Percentiles rank a stretch among this genome's conserved stretches.
Conservation (phyloP, 768 basidiomycete species). For the Lyophyllum semitale region DNA sequence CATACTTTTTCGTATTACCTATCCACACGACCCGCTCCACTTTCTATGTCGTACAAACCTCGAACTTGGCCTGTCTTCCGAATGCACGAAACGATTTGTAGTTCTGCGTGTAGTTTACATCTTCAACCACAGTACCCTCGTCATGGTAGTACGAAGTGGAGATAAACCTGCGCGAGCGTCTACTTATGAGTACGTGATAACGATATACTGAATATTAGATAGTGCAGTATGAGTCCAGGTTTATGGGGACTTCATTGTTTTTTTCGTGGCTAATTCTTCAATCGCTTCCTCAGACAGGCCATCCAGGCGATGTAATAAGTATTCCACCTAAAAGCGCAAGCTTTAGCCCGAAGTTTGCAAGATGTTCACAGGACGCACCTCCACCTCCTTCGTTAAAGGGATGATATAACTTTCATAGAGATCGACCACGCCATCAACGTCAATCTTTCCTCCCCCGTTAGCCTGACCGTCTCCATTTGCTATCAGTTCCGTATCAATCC, state of each 20-base stretch:
- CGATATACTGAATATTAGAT: neutral
- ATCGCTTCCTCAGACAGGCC: slow-evolving; percentile 83
- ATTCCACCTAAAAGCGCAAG: slow-evolving; percentile 74
- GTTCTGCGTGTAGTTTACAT: too few relatives aligned
- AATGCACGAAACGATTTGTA: too few relatives aligned
- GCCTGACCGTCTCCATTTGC: slow-evolving; percentile 21
- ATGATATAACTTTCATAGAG: slow-evolving; percentile 96
- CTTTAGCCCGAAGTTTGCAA: neutral
- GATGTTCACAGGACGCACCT: slow-evolving; percentile 57
- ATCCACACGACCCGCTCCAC: too few relatives aligned
- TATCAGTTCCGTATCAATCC: slow-evolving; percentile 52
- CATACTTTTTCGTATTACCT: too few relatives aligned
- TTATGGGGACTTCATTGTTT: neutral
- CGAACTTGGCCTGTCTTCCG: too few relatives aligned
- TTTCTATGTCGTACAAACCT: too few relatives aligned
- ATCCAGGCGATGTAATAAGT: slow-evolving; percentile 87
- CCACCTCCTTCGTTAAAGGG: slow-evolving; percentile 96
- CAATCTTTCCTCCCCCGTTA: slow-evolving; percentile 66
- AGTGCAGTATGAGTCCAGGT: neutral
- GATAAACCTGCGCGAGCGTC: too few relatives aligned
- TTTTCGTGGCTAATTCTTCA: slow-evolving; percentile 48
- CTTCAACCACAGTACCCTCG: too few relatives aligned
- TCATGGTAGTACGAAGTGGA: too few relatives aligned
- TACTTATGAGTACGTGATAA: too few relatives aligned
- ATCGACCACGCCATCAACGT: slow-evolving; percentile 90